phyloP scores from a whole-genome alignment of 2,329 filamentous ascomycete genomes.

The Colletotrichum karsti region DNA sequence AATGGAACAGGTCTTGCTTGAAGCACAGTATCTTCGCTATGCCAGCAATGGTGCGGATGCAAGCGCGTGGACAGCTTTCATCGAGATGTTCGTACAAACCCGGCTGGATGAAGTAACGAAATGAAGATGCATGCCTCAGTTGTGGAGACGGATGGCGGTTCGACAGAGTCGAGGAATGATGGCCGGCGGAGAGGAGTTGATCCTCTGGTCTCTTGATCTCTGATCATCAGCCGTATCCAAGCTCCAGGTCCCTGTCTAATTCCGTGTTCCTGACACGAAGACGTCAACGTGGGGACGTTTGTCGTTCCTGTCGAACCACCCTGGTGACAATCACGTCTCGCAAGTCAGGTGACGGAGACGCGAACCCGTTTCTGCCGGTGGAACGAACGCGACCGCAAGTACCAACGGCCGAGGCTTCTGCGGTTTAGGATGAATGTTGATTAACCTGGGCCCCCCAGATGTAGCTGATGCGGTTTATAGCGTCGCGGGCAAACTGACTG shows the following conservation, averaged over 20 bases:
- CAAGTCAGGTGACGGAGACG: not conserved
- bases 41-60: not conserved
- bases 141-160: not conserved
- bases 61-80: not conserved
- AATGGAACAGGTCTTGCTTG: too few relatives aligned
- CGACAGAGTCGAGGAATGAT: slow-evolving; percentile 11
- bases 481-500: not conserved
- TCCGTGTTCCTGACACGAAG: slow-evolving; percentile 10
- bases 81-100: slow-evolving; percentile 3
- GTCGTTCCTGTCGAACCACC: slow-evolving; percentile 9
- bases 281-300: slow-evolving; percentile 22
- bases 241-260: not conserved
- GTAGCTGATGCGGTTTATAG: not conserved
- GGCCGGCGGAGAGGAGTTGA: not conserved
- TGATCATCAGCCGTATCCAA: slow-evolving; percentile 16
- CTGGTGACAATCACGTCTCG: not conserved
- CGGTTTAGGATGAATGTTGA: not conserved
- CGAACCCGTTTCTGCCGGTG: slow-evolving; percentile 3
- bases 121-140: slow-evolving; percentile 17
- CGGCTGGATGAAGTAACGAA: not conserved
- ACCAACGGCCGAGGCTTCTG: not conserved
- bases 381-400: not conserved
- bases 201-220: slow-evolving; percentile 7
- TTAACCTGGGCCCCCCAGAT: not conserved
- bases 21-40: not conserved